Conservation (phyloP, 768 basidiomycete species). For the Boletus insuetus region DNA sequence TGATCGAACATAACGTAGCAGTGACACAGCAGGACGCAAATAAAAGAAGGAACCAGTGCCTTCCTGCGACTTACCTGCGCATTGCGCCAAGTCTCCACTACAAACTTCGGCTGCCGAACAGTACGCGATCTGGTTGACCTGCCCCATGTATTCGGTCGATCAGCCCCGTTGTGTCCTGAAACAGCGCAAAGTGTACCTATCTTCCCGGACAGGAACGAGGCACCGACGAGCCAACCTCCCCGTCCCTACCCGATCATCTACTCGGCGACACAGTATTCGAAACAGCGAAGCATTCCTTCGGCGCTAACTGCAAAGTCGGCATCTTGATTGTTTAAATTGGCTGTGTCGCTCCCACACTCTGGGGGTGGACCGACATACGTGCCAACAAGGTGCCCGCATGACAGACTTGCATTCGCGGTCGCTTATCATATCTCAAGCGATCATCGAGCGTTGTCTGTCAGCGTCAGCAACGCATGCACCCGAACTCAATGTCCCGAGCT, state of each 20-base stretch:
- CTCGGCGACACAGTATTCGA: constrained; percentile 17
- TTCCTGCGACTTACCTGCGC: constrained; percentile 14
- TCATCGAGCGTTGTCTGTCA: no score
- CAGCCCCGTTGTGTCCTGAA: not conserved
- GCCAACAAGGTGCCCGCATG: not conserved
- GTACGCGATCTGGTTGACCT: constrained; percentile 7
- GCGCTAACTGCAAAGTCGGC: constrained; percentile 22
- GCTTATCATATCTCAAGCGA: no score
- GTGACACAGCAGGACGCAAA: not conserved
- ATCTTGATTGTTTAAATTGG: constrained; percentile 21
- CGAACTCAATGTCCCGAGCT: no score
- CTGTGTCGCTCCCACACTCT: not conserved
- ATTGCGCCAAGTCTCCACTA: not conserved
- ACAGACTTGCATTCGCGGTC: no score
- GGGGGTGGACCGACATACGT: constrained; percentile 1
- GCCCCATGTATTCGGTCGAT: not conserved
- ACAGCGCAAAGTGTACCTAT: not conserved
- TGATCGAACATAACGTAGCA: constrained; percentile 1
- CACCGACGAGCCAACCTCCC: not conserved
- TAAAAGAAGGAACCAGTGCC: not conserved
- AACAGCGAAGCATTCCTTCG: constrained; percentile 24
- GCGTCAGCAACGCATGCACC: no score
- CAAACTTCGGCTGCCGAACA: not conserved
- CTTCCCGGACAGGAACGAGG: constrained; percentile 4
- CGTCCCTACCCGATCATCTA: constrained; percentile 24